These are phyloP conservation scores for Nitzschia putrida DNA, from an alignment of 108 stramenopile species.

Conservation along the genomic window DNA sequence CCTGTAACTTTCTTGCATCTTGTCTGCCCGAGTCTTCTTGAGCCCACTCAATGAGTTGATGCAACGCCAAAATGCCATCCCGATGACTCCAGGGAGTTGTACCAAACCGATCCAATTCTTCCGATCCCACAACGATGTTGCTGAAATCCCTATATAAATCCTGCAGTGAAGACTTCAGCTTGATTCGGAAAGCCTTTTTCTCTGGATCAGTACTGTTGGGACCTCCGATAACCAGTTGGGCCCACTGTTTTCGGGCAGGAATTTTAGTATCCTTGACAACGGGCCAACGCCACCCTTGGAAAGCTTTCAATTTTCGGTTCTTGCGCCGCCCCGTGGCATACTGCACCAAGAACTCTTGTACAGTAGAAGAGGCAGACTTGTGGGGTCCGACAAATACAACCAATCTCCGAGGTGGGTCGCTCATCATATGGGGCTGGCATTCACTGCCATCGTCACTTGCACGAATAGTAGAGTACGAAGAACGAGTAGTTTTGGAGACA, in stretches of 20 bases:
- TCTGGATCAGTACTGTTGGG: background rate
- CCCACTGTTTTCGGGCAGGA: conserved; percentile 14
- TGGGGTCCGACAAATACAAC: conserved; percentile 28
- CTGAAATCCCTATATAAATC: background rate
- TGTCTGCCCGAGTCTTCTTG: background rate
- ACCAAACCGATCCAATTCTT: conserved; percentile 32
- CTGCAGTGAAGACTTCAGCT: background rate
- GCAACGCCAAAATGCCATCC: conserved; percentile 6
- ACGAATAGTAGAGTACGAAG: no score
- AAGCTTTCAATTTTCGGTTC: conserved; percentile 12
- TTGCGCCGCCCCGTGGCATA: conserved; percentile 10
- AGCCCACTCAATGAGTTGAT: conserved; percentile 12
- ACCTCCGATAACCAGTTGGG: conserved; percentile 3
- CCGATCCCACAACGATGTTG: conserved; percentile 20
- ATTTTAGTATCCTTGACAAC: background rate
- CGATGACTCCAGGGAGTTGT: conserved; percentile 16
- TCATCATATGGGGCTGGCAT: no score
- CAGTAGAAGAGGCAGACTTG: conserved; percentile 27
- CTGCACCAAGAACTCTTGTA: conserved; percentile 26
- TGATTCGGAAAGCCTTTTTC: background rate
- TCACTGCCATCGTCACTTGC: no score
- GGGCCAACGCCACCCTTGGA: conserved; percentile 25
- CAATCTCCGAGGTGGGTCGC: background rate
- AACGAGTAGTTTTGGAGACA: no score
- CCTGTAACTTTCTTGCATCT: background rate